Base-by-base conservation (phyloP, 1,284 basidiomycete genomes). In the Ganoderma lingzhi region DNA sequence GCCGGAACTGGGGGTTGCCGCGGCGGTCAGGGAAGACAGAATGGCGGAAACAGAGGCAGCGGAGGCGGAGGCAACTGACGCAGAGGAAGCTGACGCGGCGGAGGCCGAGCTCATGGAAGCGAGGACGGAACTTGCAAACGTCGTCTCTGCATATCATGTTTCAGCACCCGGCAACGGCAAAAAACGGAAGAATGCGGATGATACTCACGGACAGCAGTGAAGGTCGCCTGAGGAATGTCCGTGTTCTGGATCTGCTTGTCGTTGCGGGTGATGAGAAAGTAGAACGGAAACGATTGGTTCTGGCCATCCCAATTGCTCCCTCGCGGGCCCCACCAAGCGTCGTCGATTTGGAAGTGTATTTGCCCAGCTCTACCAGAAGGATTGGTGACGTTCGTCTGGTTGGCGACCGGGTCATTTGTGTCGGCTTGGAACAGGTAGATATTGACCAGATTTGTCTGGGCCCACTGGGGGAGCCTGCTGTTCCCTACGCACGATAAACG, bases 171-270 rank as follows among this genome's bases (percentile, higher is more conserved):
- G 14, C n/a, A 23, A 28, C 64, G 28, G 14, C 28, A 23, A 28
- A 6, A 6, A 41, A 45, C 59, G 65, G 45, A 37, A 5, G 44
- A 42, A 8, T 48, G 64, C 39, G 66, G 45, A 62, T 53, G 63
- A 51, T 45, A 92, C 92, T 82, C 78, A 94, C 93, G 94, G 69
- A 95, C 83, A 67, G 91, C 93, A 41, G 82, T 84, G 79, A 95
- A 96, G 1, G 88, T 93, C 3, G 91, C 78, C 74, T 93, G 91
- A 2, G 90, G 85, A 14, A 85, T 79, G 72, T 87, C 84, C 28
- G 87, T 85, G 48, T 87, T 87, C 71, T 88, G 84, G 51, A 91
- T 82, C 1, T 82, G 79, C 45, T 79, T 75, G 61, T 88, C 85
- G 64, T 83, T 84, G 56, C 85, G 84, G 15, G 88, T 90, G 73